Base-by-base conservation (phyloP, 352 stramenopile species). In the Globisporangium ultimum region DNA sequence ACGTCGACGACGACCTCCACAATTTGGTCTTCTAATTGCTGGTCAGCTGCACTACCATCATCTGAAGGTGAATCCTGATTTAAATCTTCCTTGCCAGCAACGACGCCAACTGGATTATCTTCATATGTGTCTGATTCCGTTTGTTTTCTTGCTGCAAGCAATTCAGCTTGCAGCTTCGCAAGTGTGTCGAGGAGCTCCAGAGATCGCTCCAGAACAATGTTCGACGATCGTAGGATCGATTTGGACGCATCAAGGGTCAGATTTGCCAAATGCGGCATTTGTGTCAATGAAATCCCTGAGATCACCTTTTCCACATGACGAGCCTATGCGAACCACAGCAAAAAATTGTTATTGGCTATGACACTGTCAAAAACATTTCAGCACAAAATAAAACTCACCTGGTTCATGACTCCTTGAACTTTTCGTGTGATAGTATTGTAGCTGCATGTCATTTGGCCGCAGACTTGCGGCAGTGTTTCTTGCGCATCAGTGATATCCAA, bases 361-460 rank as follows among this genome's bases (percentile, higher is more conserved):
- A 36, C 28, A 36, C 28, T 36, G 28, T 36, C 3, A 36, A 36
- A 36, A 15, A 14, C 9, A 48, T 48, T 17, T 21, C 4, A 38
- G 18, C 7, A 45, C 15, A n/a, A 32, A 24, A n/a, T 12, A 11
- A 36, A 72, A 50, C 47, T 47, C 58, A 92, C 75, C 66, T 92
- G 71, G 21, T 72, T 59, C 50, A 69, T 76, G n/a, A 92, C 71
- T 43, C 68, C 58, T 3, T 67, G 71, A 15, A 92, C 54, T 53
- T 76, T 76, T 3, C 68, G 68, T 4, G 71, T 61, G 10, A 92
- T 69, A 24, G 76, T 62, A 24, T 62, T 76, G 56, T 88, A 91
- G 38, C 74, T 64, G 54, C 83, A 92, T 59, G 80, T 89, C 78
- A 89, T 84, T 55, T 85, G 76, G 6, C 78, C 79, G 48, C 83